These are phyloP conservation scores for Ammopiptanthus mongolicus DNA, from an alignment of 306 rosid genomes.

Conservation along the genomic window DNA sequence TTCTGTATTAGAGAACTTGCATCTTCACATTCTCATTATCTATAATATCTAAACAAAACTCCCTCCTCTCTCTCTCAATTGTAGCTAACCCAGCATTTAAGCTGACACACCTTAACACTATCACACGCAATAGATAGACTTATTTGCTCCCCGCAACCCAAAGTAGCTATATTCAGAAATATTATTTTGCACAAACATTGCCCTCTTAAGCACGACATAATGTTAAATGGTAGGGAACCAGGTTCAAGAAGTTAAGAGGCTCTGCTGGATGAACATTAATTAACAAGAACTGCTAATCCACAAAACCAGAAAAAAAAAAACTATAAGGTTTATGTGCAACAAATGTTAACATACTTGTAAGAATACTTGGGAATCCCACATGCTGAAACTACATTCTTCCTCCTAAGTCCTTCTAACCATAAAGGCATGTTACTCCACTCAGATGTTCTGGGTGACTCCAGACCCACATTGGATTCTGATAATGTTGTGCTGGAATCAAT, in stretches of 20 bases:
- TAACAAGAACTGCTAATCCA: not conserved
- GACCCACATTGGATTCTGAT: slow-evolving; percentile 65
- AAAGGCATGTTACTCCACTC: slow-evolving; percentile 52
- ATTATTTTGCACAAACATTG: not conserved
- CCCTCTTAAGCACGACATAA: not conserved
- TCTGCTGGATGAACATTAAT: not conserved
- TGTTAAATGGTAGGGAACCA: not conserved
- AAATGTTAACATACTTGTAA: slow-evolving; percentile 58
- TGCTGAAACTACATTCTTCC: slow-evolving; percentile 60
- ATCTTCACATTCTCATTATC: not conserved
- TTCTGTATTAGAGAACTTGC: not conserved
- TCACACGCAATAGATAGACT: not conserved
- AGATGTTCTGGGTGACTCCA: slow-evolving; percentile 79
- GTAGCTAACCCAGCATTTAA: not conserved
- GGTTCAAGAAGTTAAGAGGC: not conserved
- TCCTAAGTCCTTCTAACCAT: slow-evolving; percentile 83
- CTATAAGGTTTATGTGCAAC: not conserved
- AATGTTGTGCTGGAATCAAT: slow-evolving; percentile 44
- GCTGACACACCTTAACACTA: not conserved
- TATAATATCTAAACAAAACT: not conserved
- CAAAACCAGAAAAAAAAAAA: not conserved
- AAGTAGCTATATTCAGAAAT: not conserved
- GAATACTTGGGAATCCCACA: slow-evolving; percentile 92
- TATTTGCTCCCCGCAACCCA: not conserved
- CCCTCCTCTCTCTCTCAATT: not conserved